These are phyloP conservation scores for Athelia psychrophila DNA, from an alignment of 1,284 basidiomycete species.

Conservation along the genomic window DNA sequence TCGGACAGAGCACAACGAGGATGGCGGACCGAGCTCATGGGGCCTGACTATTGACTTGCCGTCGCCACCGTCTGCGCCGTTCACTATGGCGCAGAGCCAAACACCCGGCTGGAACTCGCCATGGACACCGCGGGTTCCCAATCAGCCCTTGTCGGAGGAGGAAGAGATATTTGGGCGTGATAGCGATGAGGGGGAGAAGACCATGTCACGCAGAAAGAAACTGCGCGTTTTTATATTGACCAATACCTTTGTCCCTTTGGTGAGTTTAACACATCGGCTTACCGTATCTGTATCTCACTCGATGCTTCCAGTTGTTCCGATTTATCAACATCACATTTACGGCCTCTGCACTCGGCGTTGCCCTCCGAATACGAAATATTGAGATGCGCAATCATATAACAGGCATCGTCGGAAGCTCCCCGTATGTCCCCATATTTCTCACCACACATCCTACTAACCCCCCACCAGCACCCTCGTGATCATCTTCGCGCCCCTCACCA, in stretches of 20 bases:
- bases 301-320: conserved; percentile 67
- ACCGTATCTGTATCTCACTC: conserved; percentile 25
- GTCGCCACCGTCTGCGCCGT: conserved; percentile 37
- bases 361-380: conserved; percentile 66
- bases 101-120: conserved; percentile 70
- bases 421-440: conserved; percentile 47
- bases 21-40: conserved; percentile 17
- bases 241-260: conserved; percentile 76
- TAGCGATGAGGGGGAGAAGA: conserved; percentile 28
- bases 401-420: conserved; percentile 79
- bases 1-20: neutral
- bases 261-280: conserved; percentile 28
- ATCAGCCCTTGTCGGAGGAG: too few species aligned
- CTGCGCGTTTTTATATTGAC: conserved; percentile 64
- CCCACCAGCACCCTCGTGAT: conserved; percentile 73
- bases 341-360: conserved; percentile 75
- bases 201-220: conserved; percentile 44
- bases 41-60: conserved; percentile 38
- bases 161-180: conserved; percentile 12
- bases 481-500: conserved; percentile 81
- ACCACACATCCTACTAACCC: conserved; percentile 10
- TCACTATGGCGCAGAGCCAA: conserved; percentile 50
- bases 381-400: conserved; percentile 52
- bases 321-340: conserved; percentile 84
- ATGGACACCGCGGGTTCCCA: conserved; percentile 49